Evolutionary conservation across 495 filamentous ascomycete species (phyloP), one percentile per base, ranked within the genome.

Genomic region (Penicillium cinerascens): DNA sequence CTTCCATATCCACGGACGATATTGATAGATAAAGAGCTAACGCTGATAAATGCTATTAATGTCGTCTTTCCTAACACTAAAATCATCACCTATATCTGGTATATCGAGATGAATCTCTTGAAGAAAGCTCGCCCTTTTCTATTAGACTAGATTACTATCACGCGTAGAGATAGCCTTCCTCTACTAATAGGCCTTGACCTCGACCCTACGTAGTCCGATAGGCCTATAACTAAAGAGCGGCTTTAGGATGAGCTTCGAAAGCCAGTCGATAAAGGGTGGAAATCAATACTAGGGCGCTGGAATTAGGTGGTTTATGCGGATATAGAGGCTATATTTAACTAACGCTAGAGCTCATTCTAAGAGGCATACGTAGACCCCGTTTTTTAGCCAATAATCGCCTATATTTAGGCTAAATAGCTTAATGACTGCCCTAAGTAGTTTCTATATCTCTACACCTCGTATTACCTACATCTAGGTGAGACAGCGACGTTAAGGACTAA

Each of bases 91-190:
- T 51, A 16, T 23, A 1, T 43, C 4, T 51, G 17, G 48, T 25
- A 51, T 43, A 51, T 51, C 20, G n/a, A 40, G 5, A 15, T n/a
- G 21, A 49, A 49, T 26, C 40, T 49, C 13, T 7, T 40, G 13
- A 49, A 39, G 40, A 42, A 50, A 20, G 47, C 40, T 13, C 21
- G 38, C 2, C 46, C 46, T 6, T 2, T 49, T 25, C 20, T 49
- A 15, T 15, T 21, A n/a, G 9, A 47, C 10, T 11, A 23, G 20
- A 18, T 49, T 15, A 3, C 4, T 26, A 26, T 26, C 25, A 7
- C 25, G 3, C 25, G 25, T 26, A 26, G 25, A 26, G 25, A 26
- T 26, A 26, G 7, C 7, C 3, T 26, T n/a, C n/a, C 25, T 26
- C 25, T 26, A 26, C 25, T n/a, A n/a, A n/a, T n/a, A n/a, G n/a